Percentiles rank a stretch among this genome's conserved stretches.
Conservation (phyloP, 441 rosid genomes). For the Brassica balearica region DNA sequence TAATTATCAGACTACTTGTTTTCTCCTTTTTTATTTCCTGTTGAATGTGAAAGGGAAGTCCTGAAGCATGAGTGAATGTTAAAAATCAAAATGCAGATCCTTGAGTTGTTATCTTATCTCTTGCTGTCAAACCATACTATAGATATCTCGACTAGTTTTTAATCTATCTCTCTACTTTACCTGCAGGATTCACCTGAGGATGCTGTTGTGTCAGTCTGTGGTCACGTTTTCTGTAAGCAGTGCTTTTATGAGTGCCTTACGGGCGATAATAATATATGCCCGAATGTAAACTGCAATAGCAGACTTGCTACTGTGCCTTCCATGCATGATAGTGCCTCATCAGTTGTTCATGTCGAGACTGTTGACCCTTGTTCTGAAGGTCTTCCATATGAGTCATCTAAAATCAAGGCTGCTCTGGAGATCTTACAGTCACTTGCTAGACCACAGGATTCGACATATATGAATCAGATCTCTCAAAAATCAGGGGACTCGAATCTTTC, state of each 20-base stretch:
- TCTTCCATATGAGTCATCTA: conserved; percentile 59
- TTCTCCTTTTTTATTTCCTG: conserved; percentile 4
- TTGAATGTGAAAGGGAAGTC: conserved; percentile 9
- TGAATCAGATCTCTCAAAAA: conserved; percentile 36
- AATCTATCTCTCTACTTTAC: conserved; percentile 25
- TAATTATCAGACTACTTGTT: neutral
- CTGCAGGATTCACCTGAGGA: conserved; percentile 93
- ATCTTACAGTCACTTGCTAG: conserved; percentile 68
- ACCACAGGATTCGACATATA: conserved; percentile 43
- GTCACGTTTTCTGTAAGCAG: conserved; percentile 91
- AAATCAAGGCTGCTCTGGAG: conserved; percentile 83
- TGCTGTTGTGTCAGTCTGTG: conserved; percentile 79
- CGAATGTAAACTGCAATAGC: conserved; percentile 62
- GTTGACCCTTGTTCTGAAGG: conserved; percentile 41
- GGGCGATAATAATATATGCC: conserved; percentile 77
- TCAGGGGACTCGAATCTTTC: conserved; percentile 36
- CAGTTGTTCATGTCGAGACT: conserved; percentile 44
- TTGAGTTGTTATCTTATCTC: conserved; percentile 18
- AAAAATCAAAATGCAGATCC: conserved; percentile 9
- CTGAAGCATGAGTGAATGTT: conserved; percentile 13
- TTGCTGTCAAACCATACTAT: neutral
- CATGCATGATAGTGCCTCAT: conserved; percentile 42
- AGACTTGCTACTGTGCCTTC: conserved; percentile 55
- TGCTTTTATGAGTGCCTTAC: conserved; percentile 76
- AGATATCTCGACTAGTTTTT: conserved; percentile 14